Conservation (phyloP, 2,329 filamentous ascomycete genomes). For the Ophiostoma tasmaniense region DNA sequence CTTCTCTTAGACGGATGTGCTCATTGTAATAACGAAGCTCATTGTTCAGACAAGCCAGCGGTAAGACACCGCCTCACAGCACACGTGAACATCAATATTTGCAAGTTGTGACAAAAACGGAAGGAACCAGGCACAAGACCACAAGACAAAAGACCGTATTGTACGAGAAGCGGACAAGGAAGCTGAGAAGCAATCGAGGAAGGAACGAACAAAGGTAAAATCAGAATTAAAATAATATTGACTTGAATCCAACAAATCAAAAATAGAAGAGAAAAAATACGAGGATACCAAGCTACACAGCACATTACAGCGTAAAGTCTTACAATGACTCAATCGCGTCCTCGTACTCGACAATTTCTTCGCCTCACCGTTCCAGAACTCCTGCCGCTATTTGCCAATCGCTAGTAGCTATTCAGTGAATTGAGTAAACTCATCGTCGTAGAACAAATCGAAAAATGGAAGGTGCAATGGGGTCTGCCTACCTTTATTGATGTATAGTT, state of each 20-base stretch:
- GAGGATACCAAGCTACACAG: neutral
- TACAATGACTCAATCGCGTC: neutral
- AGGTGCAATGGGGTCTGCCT: neutral
- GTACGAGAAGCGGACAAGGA: neutral
- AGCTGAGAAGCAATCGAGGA: neutral
- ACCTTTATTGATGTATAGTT: neutral
- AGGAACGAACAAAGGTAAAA: neutral
- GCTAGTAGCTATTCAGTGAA: neutral
- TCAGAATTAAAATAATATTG: neutral
- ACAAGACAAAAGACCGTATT: neutral
- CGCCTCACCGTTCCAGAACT: neutral
- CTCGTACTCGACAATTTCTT: neutral
- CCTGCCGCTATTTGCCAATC: neutral
- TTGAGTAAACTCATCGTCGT: neutral
- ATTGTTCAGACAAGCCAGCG: neutral
- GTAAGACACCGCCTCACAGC: slow-evolving; percentile 1
- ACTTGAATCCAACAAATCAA: neutral
- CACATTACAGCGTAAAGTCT: neutral
- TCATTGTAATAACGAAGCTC: neutral
- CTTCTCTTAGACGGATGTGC: neutral
- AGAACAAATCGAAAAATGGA: neutral
- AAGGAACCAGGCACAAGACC: slow-evolving; percentile 10
- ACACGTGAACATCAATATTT: slow-evolving; percentile 1
- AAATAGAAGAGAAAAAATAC: neutral
- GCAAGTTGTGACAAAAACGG: slow-evolving; percentile 3